phyloP scores from a whole-genome alignment of 352 stramenopile species.

The Pythium folliculosum region DNA sequence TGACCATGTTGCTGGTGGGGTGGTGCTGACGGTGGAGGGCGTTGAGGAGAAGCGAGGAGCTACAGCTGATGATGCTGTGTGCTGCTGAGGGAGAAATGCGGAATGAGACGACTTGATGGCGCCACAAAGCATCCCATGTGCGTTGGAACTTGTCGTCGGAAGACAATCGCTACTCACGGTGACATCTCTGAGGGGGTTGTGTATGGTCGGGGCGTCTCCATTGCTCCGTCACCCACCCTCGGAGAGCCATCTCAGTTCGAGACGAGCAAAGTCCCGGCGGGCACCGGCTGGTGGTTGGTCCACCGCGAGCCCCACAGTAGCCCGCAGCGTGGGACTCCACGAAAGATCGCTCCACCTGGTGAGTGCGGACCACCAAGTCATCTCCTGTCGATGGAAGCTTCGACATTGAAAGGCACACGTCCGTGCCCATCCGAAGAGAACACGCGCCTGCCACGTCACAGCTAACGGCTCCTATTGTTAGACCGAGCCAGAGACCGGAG shows the following conservation, averaged over 20 bases:
- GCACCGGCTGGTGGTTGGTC: neutral
- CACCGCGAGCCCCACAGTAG: neutral
- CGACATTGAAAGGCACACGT: neutral
- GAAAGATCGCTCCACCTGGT: neutral
- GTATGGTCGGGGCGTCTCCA: no score
- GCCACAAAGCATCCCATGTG: neutral
- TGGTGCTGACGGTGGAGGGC: neutral
- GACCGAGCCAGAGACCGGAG: no score
- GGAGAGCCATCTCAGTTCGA: neutral
- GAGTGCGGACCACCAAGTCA: neutral
- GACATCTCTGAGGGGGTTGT: no score
- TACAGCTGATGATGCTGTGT: slow-evolving; percentile 6
- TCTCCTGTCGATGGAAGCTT: neutral
- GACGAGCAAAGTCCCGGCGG: neutral
- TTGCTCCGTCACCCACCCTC: no score
- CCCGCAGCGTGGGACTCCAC: neutral
- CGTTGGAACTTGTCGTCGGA: neutral
- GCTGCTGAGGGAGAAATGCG: slow-evolving; percentile 1
- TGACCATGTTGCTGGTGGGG: slow-evolving; percentile 10
- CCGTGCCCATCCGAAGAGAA: neutral
- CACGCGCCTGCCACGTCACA: neutral
- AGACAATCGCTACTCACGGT: no score
- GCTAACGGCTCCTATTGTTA: no score
- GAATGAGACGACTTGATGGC: slow-evolving; percentile 4
- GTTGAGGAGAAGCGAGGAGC: neutral